Evolutionary conservation across 148 eudicot species (phyloP).

Genomic region (Selenicereus undatus): DNA sequence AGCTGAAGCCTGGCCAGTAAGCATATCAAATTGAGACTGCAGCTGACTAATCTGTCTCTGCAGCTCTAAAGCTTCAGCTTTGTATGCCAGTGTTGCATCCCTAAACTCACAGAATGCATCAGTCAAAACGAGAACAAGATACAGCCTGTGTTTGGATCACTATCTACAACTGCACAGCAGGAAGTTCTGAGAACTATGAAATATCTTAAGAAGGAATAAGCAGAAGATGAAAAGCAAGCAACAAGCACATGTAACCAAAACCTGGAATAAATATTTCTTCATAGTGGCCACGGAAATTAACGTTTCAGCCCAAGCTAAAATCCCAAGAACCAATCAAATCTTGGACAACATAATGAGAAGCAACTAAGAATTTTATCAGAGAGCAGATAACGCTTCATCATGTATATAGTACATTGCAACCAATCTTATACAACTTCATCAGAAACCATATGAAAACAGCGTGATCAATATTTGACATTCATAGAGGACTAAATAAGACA

Average conservation of each 20-base stretch:
- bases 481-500: neutral
- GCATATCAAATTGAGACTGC: constrained; percentile 88
- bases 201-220: neutral
- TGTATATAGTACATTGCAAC: too few relatives aligned
- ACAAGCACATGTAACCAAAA: neutral
- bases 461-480: neutral
- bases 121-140: neutral
- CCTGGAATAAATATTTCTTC: neutral
- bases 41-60: constrained; percentile 85
- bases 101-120: constrained; percentile 32
- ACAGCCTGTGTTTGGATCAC: neutral
- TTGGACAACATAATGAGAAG: neutral
- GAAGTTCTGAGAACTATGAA: neutral
- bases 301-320: neutral
- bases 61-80: constrained; percentile 78
- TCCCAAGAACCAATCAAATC: neutral
- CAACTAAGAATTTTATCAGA: neutral
- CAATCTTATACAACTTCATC: neutral
- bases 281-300: neutral
- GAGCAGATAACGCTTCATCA: neutral
- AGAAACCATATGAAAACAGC: neutral
- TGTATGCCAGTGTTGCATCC: constrained; percentile 76
- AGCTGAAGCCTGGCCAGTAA: constrained; percentile 79
- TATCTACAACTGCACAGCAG: neutral
- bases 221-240: constrained; percentile 15